Evolutionary conservation across 768 basidiomycete species (phyloP), one percentile per base, ranked within the genome.

Genomic region (Baorangia bicolor): DNA sequence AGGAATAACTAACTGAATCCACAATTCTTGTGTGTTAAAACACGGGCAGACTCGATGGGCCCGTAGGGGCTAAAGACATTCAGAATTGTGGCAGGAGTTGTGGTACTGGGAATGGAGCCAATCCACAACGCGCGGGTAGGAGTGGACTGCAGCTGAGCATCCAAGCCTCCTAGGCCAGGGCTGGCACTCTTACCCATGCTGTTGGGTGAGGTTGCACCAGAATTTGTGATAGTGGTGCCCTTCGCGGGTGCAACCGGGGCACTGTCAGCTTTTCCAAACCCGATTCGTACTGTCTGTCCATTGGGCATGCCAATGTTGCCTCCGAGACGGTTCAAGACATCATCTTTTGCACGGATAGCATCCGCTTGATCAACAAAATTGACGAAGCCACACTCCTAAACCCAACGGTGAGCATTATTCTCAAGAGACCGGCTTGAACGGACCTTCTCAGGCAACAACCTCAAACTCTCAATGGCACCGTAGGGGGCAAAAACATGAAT

Each of bases 51-150:
- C 74, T 99, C 97, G 60, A 99, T 98, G 4, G 95, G 92, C 0
- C 97, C 97, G 66, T 93, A 99, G 20, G 95, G 94, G 64, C 94
- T 94, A 70, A 99, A 99, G 39, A 99, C 92, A 63, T 93, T 94
- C 49, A 98, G 74, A 60, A 99, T 90, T 2, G 93, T 95, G 3
- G 92, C 91, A 9, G 97, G 93, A 6, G 94, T 97, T 12, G 96
- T 98, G 4, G 90, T 91, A 3, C 90, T 90, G 11, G 97, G 97
- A 64, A 99, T 97, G 40, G 92, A 94, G 6, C 97, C 97, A 65
- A 99, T 92, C 96, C 97, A 99, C 21, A 98, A 80, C 2, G 96
- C 96, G 55, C 97, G 79, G 2, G 97, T 98, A 5, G 97, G 97
- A 38, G 90, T 87, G 10, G 90, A 89, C 70, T 95, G 94, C 23